Percentiles rank a stretch among this genome's conserved stretches.
Conservation (phyloP, 208 protist genomes). For the Borovskyia barvae region DNA sequence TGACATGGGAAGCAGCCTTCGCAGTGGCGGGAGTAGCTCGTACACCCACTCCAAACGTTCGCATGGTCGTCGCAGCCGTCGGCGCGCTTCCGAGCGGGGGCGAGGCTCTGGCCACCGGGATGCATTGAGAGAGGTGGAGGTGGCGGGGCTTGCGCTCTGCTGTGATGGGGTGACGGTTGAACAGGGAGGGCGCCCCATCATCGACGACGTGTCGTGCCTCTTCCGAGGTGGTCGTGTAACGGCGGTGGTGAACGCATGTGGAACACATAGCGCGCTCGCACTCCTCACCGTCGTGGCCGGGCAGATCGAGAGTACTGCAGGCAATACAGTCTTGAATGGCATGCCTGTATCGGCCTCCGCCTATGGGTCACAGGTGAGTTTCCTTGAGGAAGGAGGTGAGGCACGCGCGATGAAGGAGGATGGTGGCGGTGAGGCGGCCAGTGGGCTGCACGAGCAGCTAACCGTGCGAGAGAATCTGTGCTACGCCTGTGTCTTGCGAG, state of each 20-base stretch:
- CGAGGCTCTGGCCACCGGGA: too few relatives aligned
- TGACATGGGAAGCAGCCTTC: neutral
- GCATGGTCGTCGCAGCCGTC: conserved; percentile 1
- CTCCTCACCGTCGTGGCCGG: conserved; percentile 46
- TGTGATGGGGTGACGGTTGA: conserved; percentile 44
- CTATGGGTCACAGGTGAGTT: conserved; percentile 35
- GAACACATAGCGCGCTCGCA: conserved; percentile 36
- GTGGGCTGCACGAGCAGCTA: conserved; percentile 30
- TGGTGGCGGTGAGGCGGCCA: conserved; percentile 3
- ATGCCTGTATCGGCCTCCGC: conserved; percentile 46
- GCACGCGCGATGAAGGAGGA: conserved; percentile 3
- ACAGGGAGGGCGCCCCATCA: conserved; percentile 20
- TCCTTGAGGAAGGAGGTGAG: conserved; percentile 12
- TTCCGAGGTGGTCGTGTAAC: conserved; percentile 56
- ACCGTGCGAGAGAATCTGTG: conserved; percentile 57
- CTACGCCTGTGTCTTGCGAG: conserved; percentile 50
- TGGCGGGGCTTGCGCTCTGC: conserved; percentile 20
- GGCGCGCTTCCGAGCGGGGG: too few relatives aligned
- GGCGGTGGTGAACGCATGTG: conserved; percentile 58
- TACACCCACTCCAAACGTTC: neutral
- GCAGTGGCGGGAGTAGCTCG: neutral
- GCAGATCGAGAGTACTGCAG: conserved; percentile 24
- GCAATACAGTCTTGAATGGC: conserved; percentile 55
- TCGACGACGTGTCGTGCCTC: conserved; percentile 43
- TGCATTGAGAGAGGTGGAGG: neutral